A percentile compares a stretch with the other conserved stretches of the same genome.
phyloP scores from a whole-genome alignment of 169 alveolate genomes.

The Eimeria acervulina region DNA sequence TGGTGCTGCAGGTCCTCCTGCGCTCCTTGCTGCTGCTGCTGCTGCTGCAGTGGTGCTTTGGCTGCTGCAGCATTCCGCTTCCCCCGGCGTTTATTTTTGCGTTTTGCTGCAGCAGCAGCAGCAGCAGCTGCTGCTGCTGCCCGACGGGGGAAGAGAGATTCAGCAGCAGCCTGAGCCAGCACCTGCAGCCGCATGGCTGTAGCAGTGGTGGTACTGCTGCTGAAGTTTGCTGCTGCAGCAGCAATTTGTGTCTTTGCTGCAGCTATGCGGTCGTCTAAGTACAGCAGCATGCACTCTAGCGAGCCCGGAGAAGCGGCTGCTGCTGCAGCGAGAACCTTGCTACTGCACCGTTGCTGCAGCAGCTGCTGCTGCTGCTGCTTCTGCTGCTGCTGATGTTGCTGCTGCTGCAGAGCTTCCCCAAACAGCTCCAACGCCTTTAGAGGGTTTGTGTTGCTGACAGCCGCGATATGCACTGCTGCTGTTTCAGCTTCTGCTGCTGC shows the following conservation, averaged over 20 bases:
- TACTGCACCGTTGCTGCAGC: slow-evolving; percentile 20
- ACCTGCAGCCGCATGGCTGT: background rate
- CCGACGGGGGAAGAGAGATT: slow-evolving; percentile 28
- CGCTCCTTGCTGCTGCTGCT: background rate
- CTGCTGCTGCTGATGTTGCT: background rate
- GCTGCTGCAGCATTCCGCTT: background rate
- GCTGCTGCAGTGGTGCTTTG: background rate
- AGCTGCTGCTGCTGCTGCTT: background rate
- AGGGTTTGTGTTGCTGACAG: background rate
- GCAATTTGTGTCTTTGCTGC: background rate
- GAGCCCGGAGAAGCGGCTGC: slow-evolving; percentile 20
- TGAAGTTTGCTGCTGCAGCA: background rate
- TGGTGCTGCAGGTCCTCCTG: too few species aligned
- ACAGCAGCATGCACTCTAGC: slow-evolving; percentile 11
- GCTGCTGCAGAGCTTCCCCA: slow-evolving; percentile 7
- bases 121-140: slow-evolving; percentile 9
- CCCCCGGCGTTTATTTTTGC: background rate
- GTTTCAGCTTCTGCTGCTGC: background rate
- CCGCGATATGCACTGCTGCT: background rate
- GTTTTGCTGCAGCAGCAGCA: slow-evolving; percentile 15
- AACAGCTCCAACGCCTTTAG: slow-evolving; percentile 12
- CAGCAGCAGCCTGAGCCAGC: slow-evolving; percentile 28
- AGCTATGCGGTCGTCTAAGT: slow-evolving; percentile 4
- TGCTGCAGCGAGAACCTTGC: slow-evolving; percentile 45
- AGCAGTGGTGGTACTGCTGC: background rate